Evolutionary conservation across 179 eudicot genomes (phyloP).

Genomic region (Pouteria campechiana): DNA sequence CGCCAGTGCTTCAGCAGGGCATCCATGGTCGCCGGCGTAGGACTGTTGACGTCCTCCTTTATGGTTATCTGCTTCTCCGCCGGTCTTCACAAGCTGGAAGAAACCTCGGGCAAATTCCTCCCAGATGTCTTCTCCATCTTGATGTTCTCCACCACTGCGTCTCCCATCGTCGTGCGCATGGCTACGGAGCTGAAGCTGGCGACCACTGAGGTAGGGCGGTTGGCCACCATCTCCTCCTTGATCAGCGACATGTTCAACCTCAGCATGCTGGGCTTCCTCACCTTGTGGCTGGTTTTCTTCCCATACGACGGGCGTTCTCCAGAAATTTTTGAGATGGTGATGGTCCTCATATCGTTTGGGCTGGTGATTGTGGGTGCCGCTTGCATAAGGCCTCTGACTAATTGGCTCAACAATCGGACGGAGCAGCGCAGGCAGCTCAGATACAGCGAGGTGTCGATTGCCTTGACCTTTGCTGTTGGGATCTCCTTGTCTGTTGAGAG

Average conservation of each 20-base stretch:
- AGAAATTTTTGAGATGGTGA: slow-evolving; percentile 5
- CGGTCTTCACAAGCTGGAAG: slow-evolving; percentile 23
- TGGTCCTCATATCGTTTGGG: slow-evolving; percentile 27
- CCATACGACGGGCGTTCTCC: slow-evolving; percentile 5
- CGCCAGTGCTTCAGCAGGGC: slow-evolving; percentile 47
- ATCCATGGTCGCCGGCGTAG: slow-evolving; percentile 26
- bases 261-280: not conserved
- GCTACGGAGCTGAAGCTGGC: slow-evolving; percentile 59
- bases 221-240: slow-evolving; percentile 55
- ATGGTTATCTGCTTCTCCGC: slow-evolving; percentile 50
- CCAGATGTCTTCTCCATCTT: slow-evolving; percentile 20
- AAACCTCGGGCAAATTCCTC: slow-evolving; percentile 14
- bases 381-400: slow-evolving; percentile 37
- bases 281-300: slow-evolving; percentile 8
- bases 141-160: slow-evolving; percentile 52
- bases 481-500: slow-evolving; percentile 56
- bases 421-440: slow-evolving; percentile 47
- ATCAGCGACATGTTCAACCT: slow-evolving; percentile 41
- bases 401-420: slow-evolving; percentile 54
- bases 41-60: slow-evolving; percentile 40
- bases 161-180: slow-evolving; percentile 63
- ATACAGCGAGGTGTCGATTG: slow-evolving; percentile 42
- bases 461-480: slow-evolving; percentile 41
- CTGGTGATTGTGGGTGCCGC: slow-evolving; percentile 32
- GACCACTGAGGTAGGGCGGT: slow-evolving; percentile 61